Conservation (phyloP, 495 filamentous ascomycete species). For the Aspergillus campestris region DNA sequence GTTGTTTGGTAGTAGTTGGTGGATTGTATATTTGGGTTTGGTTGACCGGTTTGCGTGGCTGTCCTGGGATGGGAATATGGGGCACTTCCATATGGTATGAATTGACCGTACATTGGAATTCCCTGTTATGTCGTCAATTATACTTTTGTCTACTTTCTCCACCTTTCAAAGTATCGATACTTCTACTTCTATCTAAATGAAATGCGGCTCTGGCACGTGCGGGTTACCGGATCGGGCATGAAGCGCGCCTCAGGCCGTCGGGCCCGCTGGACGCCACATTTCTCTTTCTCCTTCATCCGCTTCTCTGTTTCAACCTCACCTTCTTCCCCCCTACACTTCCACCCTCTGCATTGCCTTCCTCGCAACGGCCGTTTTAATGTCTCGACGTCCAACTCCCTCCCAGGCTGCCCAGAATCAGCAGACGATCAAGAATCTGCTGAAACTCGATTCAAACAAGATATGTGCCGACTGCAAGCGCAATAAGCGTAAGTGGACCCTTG, state of each 20-base stretch:
- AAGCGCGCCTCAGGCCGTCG: slow-evolving; percentile 12
- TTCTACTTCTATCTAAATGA: background rate
- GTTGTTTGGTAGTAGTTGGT: background rate
- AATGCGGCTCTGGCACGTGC: slow-evolving; percentile 8
- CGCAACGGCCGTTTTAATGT: slow-evolving; percentile 52
- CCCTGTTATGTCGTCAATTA: too few species aligned
- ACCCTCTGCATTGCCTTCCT: slow-evolving; percentile 4
- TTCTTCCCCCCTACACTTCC: background rate
- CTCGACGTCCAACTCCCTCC: slow-evolving; percentile 70
- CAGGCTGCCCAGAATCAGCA: slow-evolving; percentile 82
- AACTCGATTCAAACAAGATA: slow-evolving; percentile 87
- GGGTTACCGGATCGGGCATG: slow-evolving; percentile 7
- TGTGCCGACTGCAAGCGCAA: slow-evolving; percentile 99
- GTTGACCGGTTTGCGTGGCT: too few species aligned
- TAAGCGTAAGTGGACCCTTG: slow-evolving; percentile 60
- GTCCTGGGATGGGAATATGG: too few species aligned
- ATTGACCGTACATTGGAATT: too few species aligned
- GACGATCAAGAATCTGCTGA: slow-evolving; percentile 86
- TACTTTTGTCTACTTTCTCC: background rate
- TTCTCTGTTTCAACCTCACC: slow-evolving; percentile 3
- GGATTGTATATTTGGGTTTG: background rate
- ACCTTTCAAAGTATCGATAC: background rate
- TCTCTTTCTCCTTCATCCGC: background rate
- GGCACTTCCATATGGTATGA: too few species aligned
- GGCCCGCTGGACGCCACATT: slow-evolving; percentile 7